phyloP scores from a whole-genome alignment of 2,329 filamentous ascomycete species.

The Nannizzia gypsea region DNA sequence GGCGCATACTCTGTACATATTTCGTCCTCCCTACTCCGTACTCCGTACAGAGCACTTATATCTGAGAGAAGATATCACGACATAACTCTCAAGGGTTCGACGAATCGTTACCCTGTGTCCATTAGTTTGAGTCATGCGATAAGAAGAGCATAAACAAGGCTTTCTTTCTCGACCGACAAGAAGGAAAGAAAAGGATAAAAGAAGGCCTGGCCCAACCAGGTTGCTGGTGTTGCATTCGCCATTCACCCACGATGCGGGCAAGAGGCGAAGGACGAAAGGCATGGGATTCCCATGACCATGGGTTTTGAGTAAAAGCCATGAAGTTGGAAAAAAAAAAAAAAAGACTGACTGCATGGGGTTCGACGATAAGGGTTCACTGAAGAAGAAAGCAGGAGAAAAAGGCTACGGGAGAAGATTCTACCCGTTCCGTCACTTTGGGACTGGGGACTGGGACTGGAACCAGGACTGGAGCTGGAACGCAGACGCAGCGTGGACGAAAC shows the following conservation, averaged over 20 bases:
- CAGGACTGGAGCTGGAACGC: too few relatives aligned
- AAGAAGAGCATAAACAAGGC: not conserved
- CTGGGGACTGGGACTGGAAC: too few relatives aligned
- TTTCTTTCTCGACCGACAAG: not conserved
- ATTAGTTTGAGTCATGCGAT: not conserved
- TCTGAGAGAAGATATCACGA: not conserved
- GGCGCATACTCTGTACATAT: not conserved
- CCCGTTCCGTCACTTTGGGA: not conserved
- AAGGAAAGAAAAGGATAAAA: not conserved
- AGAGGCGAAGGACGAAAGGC: not conserved
- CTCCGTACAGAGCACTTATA: too few relatives aligned
- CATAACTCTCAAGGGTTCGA: not conserved
- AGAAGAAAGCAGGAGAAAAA: not conserved
- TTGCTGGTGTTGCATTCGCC: not conserved
- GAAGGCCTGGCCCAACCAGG: not conserved
- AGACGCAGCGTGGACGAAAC: not conserved
- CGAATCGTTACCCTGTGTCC: not conserved
- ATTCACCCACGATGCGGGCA: not conserved
- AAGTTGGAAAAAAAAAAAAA: not conserved
- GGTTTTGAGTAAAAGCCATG: not conserved
- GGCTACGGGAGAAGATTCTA: not conserved
- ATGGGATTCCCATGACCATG: not conserved
- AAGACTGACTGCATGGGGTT: not conserved
- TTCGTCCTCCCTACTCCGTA: too few relatives aligned
- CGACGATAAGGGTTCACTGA: not conserved